Evolutionary conservation across 169 alveolate genomes (phyloP).

Genomic region (Cryptosporidium bovis): DNA sequence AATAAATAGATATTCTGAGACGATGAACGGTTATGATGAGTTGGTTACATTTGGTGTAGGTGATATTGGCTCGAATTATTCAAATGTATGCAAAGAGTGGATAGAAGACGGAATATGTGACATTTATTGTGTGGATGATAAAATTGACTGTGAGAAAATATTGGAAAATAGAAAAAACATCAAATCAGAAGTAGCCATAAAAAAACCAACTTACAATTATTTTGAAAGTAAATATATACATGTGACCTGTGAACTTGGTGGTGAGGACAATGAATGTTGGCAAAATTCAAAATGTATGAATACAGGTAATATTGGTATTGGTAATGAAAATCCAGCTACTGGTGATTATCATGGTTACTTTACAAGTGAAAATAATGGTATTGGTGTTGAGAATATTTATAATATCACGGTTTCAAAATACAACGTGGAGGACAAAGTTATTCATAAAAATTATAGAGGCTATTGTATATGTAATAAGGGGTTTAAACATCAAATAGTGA

Average conservation of each 20-base stretch:
- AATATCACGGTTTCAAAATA: not conserved
- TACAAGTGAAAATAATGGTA: not conserved
- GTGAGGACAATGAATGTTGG: slow-evolving; percentile 17
- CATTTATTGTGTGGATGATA: slow-evolving; percentile 30
- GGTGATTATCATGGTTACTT: not conserved
- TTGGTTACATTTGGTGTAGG: slow-evolving; percentile 31
- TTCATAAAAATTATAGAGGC: not conserved
- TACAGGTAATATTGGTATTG: not conserved
- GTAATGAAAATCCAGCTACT: not conserved
- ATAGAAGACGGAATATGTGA: slow-evolving; percentile 57
- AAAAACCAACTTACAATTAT: not conserved
- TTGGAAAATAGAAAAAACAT: not conserved
- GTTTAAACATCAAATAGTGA: slow-evolving; percentile 46
- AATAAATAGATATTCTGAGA: slow-evolving; percentile 31
- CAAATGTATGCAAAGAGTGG: slow-evolving; percentile 34
- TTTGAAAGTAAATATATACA: slow-evolving; percentile 10
- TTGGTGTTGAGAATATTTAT: not conserved
- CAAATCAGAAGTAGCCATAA: not conserved
- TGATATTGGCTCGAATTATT: not conserved
- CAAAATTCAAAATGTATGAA: slow-evolving; percentile 34
- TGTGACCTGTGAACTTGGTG: slow-evolving; percentile 18
- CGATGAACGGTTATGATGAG: slow-evolving; percentile 36
- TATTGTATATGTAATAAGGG: slow-evolving; percentile 60
- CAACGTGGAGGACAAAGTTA: too few relatives aligned
- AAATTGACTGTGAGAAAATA: slow-evolving; percentile 28